phyloP scores from a whole-genome alignment of 495 filamentous ascomycete genomes.

The Neurospora sublineolata region DNA sequence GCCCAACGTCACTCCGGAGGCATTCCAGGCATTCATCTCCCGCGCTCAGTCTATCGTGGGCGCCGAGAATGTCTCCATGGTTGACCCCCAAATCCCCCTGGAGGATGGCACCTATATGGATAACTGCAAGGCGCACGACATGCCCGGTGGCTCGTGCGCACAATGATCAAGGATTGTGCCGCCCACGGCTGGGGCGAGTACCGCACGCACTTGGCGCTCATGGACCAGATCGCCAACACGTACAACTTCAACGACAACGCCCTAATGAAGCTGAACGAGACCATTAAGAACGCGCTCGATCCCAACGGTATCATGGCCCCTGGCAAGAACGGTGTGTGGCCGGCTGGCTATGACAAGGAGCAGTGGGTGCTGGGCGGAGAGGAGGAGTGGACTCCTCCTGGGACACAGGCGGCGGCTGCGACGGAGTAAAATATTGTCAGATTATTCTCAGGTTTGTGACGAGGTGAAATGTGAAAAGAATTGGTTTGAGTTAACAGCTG shows the following conservation, averaged over 20 bases:
- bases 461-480: not conserved
- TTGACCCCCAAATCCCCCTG: not conserved
- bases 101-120: not conserved
- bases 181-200: constrained; percentile 46
- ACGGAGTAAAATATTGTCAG: not conserved
- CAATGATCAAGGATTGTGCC: constrained; percentile 38
- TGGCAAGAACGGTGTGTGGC: constrained; percentile 47
- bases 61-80: not conserved
- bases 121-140: constrained; percentile 38
- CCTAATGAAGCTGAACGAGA: constrained; percentile 43
- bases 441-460: not conserved
- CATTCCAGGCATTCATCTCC: not conserved
- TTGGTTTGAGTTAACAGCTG: not conserved
- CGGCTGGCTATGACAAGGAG: constrained; percentile 31
- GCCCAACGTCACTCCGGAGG: not conserved
- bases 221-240: constrained; percentile 47
- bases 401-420: not conserved
- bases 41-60: not conserved
- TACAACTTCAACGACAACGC: constrained; percentile 44
- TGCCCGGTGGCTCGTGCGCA: constrained; percentile 32
- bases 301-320: constrained; percentile 47
- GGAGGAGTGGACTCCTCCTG: constrained; percentile 6
- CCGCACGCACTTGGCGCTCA: constrained; percentile 42
- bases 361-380: constrained; percentile 27
- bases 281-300: constrained; percentile 46